Evolutionary conservation across 495 filamentous ascomycete species (phyloP), one percentile per base, ranked within the genome.

Genomic region (Glarea lozoyensis): DNA sequence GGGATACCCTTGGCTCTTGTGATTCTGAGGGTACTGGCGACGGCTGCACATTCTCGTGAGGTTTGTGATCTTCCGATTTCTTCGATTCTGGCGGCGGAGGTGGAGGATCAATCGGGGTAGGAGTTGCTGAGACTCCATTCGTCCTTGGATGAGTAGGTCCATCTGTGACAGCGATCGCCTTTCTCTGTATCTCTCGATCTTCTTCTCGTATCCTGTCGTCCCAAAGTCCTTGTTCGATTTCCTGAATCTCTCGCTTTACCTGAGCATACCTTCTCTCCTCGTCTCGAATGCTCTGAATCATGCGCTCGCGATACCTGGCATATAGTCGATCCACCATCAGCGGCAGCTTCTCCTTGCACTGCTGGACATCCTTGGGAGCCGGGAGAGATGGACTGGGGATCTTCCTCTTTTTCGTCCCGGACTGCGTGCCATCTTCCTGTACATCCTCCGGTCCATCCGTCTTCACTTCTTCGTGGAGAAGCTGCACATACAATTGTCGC

Each of bases 381-480:
- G 76, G 71, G 3, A 78, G 55, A 39, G 69, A 73, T 13, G 83
- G 81, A 48, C 71, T 80, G 27, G 75, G 70, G 18, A 84, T 73
- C 63, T 86, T 87, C 43, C 84, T 76, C 62, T 87, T 88, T 57
- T 76, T 81, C 7, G 80, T 73, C 37, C 43, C 36, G 18, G 55
- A 49, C 24, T 40, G 55, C 17, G 59, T 61, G 34, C 60, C 62
- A 29, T 63, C 63, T 2, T 54, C 54, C 4, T 17, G 22, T 12
- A 7, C 25, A 7, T 35, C 43, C 21, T 55, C 55, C 7, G 46
- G 34, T 13, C 48, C 61, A 32, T 72, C 70, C 17, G 43, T 41
- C 30, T 46, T 65, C 46, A 79, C 67, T 47, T 90, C 86, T 56
- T 95, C 84, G 45, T 76, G 77, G 53, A 96, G 56, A 23, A 92